Evolutionary conservation across 305 asterid species (phyloP).

Genomic region (Rubia occidens): DNA sequence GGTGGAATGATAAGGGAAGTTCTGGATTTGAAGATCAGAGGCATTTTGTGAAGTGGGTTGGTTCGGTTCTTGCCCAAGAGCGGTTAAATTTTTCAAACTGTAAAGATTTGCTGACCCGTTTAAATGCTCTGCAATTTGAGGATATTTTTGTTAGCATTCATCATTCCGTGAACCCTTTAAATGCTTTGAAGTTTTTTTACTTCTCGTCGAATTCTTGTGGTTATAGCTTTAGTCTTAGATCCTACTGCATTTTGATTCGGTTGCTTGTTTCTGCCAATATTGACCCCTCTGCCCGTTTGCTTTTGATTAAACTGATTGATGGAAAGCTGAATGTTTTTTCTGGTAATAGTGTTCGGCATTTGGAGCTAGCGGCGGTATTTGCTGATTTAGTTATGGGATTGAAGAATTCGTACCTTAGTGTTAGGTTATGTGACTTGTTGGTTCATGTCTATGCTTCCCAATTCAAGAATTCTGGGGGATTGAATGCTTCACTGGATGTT

Average conservation of each 20-base stretch:
- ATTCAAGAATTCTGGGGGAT: slow-evolving; percentile 49
- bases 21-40: slow-evolving; percentile 7
- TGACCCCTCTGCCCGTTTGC: slow-evolving; percentile 58
- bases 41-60: slow-evolving; percentile 21
- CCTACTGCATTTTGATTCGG: slow-evolving; percentile 56
- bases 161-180: slow-evolving; percentile 41
- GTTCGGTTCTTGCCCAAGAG: slow-evolving; percentile 43
- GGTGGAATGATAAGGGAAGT: neutral
- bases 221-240: slow-evolving; percentile 47
- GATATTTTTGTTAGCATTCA: slow-evolving; percentile 45
- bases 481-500: slow-evolving; percentile 46
- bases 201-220: slow-evolving; percentile 38
- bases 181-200: slow-evolving; percentile 54
- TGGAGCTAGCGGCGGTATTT: slow-evolving; percentile 40
- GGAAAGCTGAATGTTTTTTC: slow-evolving; percentile 35
- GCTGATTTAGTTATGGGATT: slow-evolving; percentile 32
- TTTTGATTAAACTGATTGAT: slow-evolving; percentile 63
- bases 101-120: slow-evolving; percentile 34
- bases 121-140: slow-evolving; percentile 53
- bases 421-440: slow-evolving; percentile 55
- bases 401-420: slow-evolving; percentile 23
- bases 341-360: slow-evolving; percentile 24
- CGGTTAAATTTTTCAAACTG: slow-evolving; percentile 34
- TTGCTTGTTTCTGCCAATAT: slow-evolving; percentile 46
- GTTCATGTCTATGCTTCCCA: slow-evolving; percentile 57